A percentile compares a stretch with the other conserved stretches of the same genome.
Evolutionary conservation across 2,329 filamentous ascomycete species (phyloP).

Genomic region (Pseudocercospora musae): DNA sequence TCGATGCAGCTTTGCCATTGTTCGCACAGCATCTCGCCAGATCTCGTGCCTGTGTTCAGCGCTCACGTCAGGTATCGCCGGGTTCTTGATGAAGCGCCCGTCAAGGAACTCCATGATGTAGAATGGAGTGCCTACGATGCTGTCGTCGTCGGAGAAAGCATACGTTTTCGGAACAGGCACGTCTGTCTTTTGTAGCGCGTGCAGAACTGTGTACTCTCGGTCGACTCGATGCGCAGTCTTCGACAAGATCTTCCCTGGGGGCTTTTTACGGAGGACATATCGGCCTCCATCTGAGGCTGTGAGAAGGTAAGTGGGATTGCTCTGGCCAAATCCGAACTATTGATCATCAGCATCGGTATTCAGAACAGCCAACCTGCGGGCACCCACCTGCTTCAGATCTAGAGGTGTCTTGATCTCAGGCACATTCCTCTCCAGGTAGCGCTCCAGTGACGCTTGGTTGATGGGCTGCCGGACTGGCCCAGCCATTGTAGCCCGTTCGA

Average conservation of each 20-base stretch:
- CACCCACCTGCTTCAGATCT: conserved; percentile 75
- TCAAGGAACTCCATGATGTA: conserved; percentile 97
- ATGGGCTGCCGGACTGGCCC: conserved; percentile 86
- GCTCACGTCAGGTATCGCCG: conserved; percentile 69
- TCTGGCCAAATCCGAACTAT: conserved; percentile 84
- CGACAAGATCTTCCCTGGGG: conserved; percentile 84
- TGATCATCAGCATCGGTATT: not conserved
- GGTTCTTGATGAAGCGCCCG: conserved; percentile 89
- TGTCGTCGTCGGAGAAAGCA: conserved; percentile 78
- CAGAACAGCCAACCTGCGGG: not conserved
- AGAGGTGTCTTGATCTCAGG: conserved; percentile 77
- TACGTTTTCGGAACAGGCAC: conserved; percentile 83
- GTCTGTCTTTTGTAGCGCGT: conserved; percentile 72
- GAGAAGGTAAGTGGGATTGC: conserved; percentile 93
- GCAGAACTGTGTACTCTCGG: conserved; percentile 87
- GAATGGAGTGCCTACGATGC: conserved; percentile 82
- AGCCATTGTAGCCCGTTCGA: conserved; percentile 57
- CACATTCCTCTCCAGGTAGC: conserved; percentile 72
- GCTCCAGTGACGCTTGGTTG: conserved; percentile 72
- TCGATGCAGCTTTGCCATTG: conserved; percentile 79
- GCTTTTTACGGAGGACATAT: conserved; percentile 95
- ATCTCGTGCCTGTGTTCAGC: conserved; percentile 68
- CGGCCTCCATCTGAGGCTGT: conserved; percentile 65
- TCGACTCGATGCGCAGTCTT: conserved; percentile 95
- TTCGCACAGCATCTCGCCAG: conserved; percentile 81